These are phyloP conservation scores for Rachicladosporium sp. DNA, from an alignment of 2,329 filamentous ascomycete genomes.

Conservation along the genomic window DNA sequence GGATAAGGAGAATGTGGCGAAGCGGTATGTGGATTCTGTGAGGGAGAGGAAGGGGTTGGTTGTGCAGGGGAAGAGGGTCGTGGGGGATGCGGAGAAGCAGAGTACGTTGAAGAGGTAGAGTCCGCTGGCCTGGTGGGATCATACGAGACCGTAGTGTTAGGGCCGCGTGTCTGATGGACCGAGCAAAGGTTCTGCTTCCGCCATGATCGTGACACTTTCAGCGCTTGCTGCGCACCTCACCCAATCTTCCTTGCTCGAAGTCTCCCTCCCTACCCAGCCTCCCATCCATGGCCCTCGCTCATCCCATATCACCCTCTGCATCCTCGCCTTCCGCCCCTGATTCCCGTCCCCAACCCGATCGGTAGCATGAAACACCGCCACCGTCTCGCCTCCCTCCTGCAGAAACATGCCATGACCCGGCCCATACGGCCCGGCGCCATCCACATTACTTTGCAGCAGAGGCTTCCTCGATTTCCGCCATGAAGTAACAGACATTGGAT, in stretches of 20 bases:
- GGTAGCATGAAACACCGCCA: conserved; percentile 35
- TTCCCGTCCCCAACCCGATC: conserved; percentile 32
- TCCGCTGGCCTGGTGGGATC: background rate
- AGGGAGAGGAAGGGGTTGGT: conserved; percentile 76
- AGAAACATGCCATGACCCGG: conserved; percentile 37
- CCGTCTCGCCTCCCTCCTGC: conserved; percentile 28
- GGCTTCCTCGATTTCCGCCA: conserved; percentile 31
- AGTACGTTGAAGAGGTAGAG: conserved; percentile 52
- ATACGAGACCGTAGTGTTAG: too few species aligned
- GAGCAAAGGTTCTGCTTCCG: too few species aligned
- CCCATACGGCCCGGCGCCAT: conserved; percentile 28
- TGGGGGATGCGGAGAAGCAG: conserved; percentile 87
- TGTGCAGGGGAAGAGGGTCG: conserved; percentile 52
- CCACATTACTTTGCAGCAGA: conserved; percentile 26
- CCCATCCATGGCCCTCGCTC: conserved; percentile 31
- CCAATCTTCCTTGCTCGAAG: conserved; percentile 3
- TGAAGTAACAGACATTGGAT: conserved; percentile 24
- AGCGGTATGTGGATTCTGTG: conserved; percentile 88
- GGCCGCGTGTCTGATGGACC: too few species aligned
- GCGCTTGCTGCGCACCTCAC: too few species aligned
- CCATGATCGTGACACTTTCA: too few species aligned
- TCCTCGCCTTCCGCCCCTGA: conserved; percentile 32
- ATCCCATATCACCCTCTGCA: conserved; percentile 30
- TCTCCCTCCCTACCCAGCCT: conserved; percentile 25
- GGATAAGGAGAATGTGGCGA: conserved; percentile 90